Conservation (phyloP, 1,284 basidiomycete genomes). For the Apiotrichum veenhuisii region DNA sequence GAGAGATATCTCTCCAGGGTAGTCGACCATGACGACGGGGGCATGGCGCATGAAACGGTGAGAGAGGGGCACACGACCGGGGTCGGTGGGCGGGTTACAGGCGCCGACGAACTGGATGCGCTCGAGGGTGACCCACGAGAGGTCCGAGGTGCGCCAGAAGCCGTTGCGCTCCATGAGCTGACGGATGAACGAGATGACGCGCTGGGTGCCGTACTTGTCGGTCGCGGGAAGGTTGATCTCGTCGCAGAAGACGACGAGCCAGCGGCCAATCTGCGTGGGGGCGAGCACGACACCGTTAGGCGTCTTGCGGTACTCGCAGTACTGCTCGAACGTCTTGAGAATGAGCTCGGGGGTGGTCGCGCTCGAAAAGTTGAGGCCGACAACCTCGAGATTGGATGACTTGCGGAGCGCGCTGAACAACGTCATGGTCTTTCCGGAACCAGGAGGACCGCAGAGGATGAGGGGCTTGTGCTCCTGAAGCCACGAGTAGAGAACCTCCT, state of each 20-base stretch:
- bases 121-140: conserved; percentile 96
- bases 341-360: conserved; percentile 97
- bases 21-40: conserved; percentile 99
- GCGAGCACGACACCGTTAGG: conserved; percentile 93
- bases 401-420: conserved; percentile 98
- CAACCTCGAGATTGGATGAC: conserved; percentile 96
- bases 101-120: conserved; percentile 99
- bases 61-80: conserved; percentile 94
- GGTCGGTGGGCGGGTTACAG: conserved; percentile 99
- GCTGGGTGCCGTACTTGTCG: conserved; percentile 98
- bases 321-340: conserved; percentile 98
- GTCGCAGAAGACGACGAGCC: conserved; percentile 99
- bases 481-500: conserved; percentile 98
- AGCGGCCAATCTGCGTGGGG: conserved; percentile 90
- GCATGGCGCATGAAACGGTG: conserved; percentile 97
- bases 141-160: conserved; percentile 91
- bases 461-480: conserved; percentile 97
- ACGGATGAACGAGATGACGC: conserved; percentile 96
- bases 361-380: conserved; percentile 98
- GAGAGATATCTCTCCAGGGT: conserved; percentile 93
- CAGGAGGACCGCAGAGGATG: conserved; percentile 97
- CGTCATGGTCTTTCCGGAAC: conserved; percentile 99
- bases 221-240: conserved; percentile 97
- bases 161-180: conserved; percentile 94
- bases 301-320: conserved; percentile 98